These are phyloP conservation scores for Hemileia vastatrix DNA, from an alignment of 1,284 basidiomycete genomes.

Conservation along the genomic window DNA sequence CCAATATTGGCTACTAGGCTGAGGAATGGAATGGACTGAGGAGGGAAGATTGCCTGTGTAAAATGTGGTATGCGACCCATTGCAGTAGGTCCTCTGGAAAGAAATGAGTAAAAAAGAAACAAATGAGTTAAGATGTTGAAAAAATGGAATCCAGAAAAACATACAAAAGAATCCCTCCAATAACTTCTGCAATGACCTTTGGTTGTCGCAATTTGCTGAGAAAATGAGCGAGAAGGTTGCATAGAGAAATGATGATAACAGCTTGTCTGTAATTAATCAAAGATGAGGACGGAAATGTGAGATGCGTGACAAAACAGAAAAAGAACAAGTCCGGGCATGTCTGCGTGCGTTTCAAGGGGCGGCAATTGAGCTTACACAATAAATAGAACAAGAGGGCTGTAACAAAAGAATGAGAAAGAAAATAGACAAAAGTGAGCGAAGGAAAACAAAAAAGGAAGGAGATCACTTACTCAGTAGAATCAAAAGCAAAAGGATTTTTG, in stretches of 20 bases:
- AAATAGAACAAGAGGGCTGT: slow-evolving; percentile 16
- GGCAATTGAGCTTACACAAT: slow-evolving; percentile 20
- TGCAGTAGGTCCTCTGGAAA: slow-evolving; percentile 11
- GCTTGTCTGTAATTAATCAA: slow-evolving; percentile 9
- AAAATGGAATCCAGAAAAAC: slow-evolving; percentile 19
- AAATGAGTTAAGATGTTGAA: background rate
- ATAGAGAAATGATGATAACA: slow-evolving; percentile 65
- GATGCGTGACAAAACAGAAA: background rate
- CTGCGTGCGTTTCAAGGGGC: too few relatives aligned
- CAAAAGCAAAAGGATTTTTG: slow-evolving; percentile 21
- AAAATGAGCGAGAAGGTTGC: slow-evolving; percentile 58
- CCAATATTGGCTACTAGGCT: slow-evolving; percentile 77
- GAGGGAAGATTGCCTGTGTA: slow-evolving; percentile 69
- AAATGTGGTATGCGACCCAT: slow-evolving; percentile 62
- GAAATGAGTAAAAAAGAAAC: background rate
- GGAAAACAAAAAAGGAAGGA: background rate
- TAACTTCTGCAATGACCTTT: slow-evolving; percentile 75
- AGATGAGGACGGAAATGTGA: background rate
- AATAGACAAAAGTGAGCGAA: background rate
- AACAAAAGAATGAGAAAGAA: background rate
- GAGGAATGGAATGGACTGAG: slow-evolving; percentile 62
- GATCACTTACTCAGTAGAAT: slow-evolving; percentile 12
- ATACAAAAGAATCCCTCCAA: slow-evolving; percentile 64
- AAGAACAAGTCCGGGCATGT: background rate
- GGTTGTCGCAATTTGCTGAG: slow-evolving; percentile 66